phyloP scores from a whole-genome alignment of 2,329 filamentous ascomycete genomes.

The Onygenales sp. region DNA sequence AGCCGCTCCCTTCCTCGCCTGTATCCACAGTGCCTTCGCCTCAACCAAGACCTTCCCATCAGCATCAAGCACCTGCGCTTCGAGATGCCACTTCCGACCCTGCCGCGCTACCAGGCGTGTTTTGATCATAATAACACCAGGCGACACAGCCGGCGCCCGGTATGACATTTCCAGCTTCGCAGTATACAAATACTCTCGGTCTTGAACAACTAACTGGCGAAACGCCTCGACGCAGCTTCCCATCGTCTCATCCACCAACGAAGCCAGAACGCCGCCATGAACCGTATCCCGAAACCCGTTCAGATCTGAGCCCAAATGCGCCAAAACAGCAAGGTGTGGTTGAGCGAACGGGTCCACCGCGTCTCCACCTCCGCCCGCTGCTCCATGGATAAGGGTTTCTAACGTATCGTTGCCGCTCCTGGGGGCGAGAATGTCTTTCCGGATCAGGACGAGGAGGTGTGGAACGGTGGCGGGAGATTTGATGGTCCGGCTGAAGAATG shows the following conservation, averaged over 20 bases:
- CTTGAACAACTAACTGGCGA: neutral
- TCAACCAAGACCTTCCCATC: constrained; percentile 63
- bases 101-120: constrained; percentile 78
- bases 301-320: constrained; percentile 9
- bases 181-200: constrained; percentile 37
- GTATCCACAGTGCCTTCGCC: constrained; percentile 65
- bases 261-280: constrained; percentile 13
- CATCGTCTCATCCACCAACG: constrained; percentile 44
- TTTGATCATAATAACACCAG: constrained; percentile 65
- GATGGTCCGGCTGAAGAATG: constrained; percentile 13
- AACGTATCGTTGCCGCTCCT: neutral
- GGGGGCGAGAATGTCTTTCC: constrained; percentile 1
- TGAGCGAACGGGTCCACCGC: neutral
- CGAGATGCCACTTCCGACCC: constrained; percentile 89
- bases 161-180: constrained; percentile 79
- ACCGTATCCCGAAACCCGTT: constrained; percentile 10
- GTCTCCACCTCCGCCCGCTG: no score
- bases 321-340: constrained; percentile 9
- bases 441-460: constrained; percentile 9
- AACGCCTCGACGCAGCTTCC: constrained; percentile 57
- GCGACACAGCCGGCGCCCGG: constrained; percentile 66
- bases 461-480: constrained; percentile 13
- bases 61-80: constrained; percentile 70
- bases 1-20: neutral
- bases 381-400: neutral